Conservation (phyloP, 768 basidiomycete species). For the Chlorophyllum brunneum region DNA sequence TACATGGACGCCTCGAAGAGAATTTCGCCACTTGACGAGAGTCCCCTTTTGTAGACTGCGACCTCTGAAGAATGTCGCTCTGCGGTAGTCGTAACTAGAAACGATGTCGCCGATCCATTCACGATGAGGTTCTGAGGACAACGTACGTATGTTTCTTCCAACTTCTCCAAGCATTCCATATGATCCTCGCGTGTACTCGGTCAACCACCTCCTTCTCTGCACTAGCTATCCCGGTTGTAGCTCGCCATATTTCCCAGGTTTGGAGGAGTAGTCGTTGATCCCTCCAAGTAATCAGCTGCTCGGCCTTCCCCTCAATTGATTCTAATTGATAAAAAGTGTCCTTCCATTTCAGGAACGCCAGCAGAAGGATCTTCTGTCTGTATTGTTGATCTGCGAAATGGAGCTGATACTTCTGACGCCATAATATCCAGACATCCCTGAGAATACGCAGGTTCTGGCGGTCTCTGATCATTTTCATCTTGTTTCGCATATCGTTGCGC, state of each 20-base stretch:
- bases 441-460: slow-evolving; percentile 49
- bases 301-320: slow-evolving; percentile 44
- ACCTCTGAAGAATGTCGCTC: slow-evolving; percentile 11
- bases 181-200: slow-evolving; percentile 44
- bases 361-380: slow-evolving; percentile 35
- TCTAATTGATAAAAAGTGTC: slow-evolving; percentile 35
- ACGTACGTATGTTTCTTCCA: slow-evolving; percentile 63
- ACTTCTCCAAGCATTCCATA: slow-evolving; percentile 39
- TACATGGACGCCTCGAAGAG: slow-evolving; percentile 17
- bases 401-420: slow-evolving; percentile 57
- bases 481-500: slow-evolving; percentile 67
- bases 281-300: slow-evolving; percentile 36
- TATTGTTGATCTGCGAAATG: slow-evolving; percentile 51
- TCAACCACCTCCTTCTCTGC: slow-evolving; percentile 42
- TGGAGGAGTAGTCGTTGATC: slow-evolving; percentile 34
- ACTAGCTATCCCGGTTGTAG: slow-evolving; percentile 35
- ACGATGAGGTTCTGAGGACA: neutral
- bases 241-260: slow-evolving; percentile 60
- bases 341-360: slow-evolving; percentile 54
- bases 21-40: slow-evolving; percentile 12
- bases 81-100: slow-evolving; percentile 8
- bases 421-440: slow-evolving; percentile 60
- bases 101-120: neutral
- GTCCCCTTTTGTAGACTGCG: slow-evolving; percentile 6
- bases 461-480: slow-evolving; percentile 60